Evolutionary conservation across 2,329 filamentous ascomycete species (phyloP), one percentile per base, ranked within the genome.

Genomic region (Hymenoscyphus scutula): DNA sequence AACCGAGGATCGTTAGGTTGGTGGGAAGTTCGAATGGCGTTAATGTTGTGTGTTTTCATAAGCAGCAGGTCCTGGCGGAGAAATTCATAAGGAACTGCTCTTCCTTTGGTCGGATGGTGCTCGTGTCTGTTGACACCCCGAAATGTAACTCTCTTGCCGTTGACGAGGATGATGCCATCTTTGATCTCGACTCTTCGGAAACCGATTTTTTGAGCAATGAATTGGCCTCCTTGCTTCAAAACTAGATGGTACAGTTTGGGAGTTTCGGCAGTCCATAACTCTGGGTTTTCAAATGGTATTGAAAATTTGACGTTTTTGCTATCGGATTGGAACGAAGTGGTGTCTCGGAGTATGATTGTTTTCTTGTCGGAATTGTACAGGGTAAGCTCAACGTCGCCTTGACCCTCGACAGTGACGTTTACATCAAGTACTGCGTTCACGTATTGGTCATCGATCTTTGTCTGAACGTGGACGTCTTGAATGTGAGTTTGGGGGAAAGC

Each of bases 71-170:
- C 83, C 23, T 76, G 72, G 48, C 78, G 77, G 4, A 81, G 79
- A 65, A 80, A 82, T 0, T 82, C 79, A 23, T 78, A 74, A 0
- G 82, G 81, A 1, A 85, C 80, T 1, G 82, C 76, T 13, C 83
- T 79, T 15, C 83, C 83, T 34, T 77, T 77, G 11, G 76, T 75
- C 0, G 86, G 86, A 68, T 91, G 87, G 68, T 91, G 88, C 62
- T 91, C 89, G 69, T 91, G 89, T 17, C 88, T 78, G 72, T 90
- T 90, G 17, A 85, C 84, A 17, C 88, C 88, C 30, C 84, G 81
- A 65, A 91, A 79, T 2, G 84, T 79, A 57, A 90, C 80, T 1
- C 82, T 77, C 30, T 79, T 78, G 4, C 87, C 87, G 62, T 90
- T 90, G 67, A 90, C 85, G 27, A 78, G 78, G 67, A 89, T 78